These are phyloP conservation scores for Ustilago crameri DNA, from an alignment of 1,284 basidiomycete species.

Conservation along the genomic window DNA sequence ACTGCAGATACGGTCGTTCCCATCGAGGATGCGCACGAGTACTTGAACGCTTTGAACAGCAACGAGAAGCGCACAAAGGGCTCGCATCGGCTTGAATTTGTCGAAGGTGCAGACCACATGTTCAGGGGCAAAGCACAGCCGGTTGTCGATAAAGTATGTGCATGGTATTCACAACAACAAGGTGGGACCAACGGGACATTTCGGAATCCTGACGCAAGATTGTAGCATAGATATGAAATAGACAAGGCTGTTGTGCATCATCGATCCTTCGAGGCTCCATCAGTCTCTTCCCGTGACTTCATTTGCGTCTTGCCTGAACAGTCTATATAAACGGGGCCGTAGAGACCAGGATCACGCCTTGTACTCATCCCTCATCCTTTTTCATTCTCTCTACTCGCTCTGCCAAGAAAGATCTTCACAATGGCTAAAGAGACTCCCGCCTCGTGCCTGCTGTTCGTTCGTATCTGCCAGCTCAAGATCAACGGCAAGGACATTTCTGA, in stretches of 20 bases:
- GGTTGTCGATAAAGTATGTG: constrained; percentile 19
- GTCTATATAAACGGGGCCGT: not conserved
- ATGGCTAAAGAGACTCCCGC: constrained; percentile 26
- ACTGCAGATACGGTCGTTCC: constrained; percentile 41
- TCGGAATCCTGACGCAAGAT: not conserved
- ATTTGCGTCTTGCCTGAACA: not conserved
- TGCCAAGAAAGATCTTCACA: no score
- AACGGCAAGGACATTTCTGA: constrained; percentile 25
- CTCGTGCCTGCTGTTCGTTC: constrained; percentile 30
- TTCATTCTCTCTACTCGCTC: no score
- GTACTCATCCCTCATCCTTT: no score
- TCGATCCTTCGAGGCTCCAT: not conserved
- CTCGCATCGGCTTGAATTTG: constrained; percentile 35
- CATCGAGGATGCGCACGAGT: constrained; percentile 32
- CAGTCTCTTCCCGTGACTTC: not conserved
- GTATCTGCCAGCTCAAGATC: constrained; percentile 28
- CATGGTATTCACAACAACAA: constrained; percentile 24
- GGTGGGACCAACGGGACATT: not conserved
- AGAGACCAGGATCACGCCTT: not conserved
- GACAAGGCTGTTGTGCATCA: not conserved
- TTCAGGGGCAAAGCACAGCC: constrained; percentile 22
- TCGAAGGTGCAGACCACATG: constrained; percentile 56
- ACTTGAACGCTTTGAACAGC: constrained; percentile 25
- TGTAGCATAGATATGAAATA: constrained; percentile 1
- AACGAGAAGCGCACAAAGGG: constrained; percentile 10